Evolutionary conservation across 352 stramenopile genomes (phyloP).

Genomic region (Phytophthora brassicae): DNA sequence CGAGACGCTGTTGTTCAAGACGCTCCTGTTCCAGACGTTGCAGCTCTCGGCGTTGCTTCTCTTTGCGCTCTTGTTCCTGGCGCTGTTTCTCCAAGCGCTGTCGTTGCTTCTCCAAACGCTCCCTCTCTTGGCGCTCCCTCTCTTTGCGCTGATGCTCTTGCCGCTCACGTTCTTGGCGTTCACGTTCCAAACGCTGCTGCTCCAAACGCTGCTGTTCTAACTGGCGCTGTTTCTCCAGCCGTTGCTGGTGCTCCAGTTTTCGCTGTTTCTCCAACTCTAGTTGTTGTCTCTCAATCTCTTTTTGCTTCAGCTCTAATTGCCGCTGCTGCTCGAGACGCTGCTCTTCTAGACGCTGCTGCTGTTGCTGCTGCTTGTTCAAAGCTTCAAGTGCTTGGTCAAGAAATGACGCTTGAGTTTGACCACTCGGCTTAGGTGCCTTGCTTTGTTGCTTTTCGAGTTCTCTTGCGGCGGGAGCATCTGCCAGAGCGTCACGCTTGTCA

Average conservation of each 20-base stretch:
- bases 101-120: conserved; percentile 16
- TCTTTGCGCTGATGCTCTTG: conserved; percentile 11
- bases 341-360: conserved; percentile 37
- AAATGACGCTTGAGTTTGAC: conserved; percentile 35
- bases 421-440: background rate
- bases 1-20: conserved; percentile 20
- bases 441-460: conserved; percentile 3
- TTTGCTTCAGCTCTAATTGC: conserved; percentile 28
- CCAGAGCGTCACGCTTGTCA: conserved; percentile 6
- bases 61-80: conserved; percentile 30
- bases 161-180: conserved; percentile 15
- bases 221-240: conserved; percentile 37
- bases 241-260: conserved; percentile 23
- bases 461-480: background rate
- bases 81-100: conserved; percentile 35
- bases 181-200: conserved; percentile 13
- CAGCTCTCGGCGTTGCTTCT: conserved; percentile 30
- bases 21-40: conserved; percentile 36
- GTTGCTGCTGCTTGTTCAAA: conserved; percentile 42
- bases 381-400: conserved; percentile 49
- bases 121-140: conserved; percentile 24
- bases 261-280: conserved; percentile 34
- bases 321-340: conserved; percentile 24
- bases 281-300: conserved; percentile 19
- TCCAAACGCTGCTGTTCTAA: conserved; percentile 20